These are phyloP conservation scores for Arachis monticola DNA, from an alignment of 331 rosid genomes.

Conservation along the genomic window DNA sequence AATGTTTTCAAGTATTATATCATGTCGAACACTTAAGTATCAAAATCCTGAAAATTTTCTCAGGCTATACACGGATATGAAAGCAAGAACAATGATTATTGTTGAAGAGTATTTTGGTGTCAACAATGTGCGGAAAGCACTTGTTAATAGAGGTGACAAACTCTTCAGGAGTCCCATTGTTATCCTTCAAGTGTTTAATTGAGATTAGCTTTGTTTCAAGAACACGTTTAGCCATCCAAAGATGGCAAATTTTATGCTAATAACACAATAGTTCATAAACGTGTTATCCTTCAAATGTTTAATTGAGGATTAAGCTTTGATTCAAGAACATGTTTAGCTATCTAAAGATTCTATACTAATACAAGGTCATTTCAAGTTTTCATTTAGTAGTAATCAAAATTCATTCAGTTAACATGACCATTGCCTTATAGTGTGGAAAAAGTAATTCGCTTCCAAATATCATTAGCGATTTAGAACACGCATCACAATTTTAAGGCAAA, in stretches of 20 bases:
- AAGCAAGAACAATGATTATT: constrained; percentile 23
- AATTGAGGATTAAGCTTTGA: too few relatives aligned
- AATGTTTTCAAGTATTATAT: too few relatives aligned
- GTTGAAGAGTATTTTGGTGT: constrained; percentile 83
- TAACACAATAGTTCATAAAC: not conserved
- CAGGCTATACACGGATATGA: too few relatives aligned
- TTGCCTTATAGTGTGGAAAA: constrained; percentile 10
- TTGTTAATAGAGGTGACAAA: constrained; percentile 75
- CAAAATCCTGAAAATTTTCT: too few relatives aligned
- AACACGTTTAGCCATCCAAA: constrained; percentile 27
- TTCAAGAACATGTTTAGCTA: too few relatives aligned
- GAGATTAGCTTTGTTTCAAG: constrained; percentile 4
- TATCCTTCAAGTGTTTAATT: not conserved
- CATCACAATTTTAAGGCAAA: constrained; percentile 12
- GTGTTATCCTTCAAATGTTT: too few relatives aligned
- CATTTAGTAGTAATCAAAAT: constrained; percentile 7
- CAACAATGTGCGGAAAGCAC: constrained; percentile 72
- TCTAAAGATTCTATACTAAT: too few relatives aligned
- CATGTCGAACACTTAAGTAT: too few relatives aligned
- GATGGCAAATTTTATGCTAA: constrained; percentile 11
- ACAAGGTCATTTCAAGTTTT: too few relatives aligned
- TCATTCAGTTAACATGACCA: not conserved
- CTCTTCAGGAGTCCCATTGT: constrained; percentile 64
- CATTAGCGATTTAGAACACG: constrained; percentile 21
- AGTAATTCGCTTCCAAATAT: constrained; percentile 17